Percentiles rank a stretch among this genome's conserved stretches.
Evolutionary conservation across 1,284 basidiomycete species (phyloP).

Genomic region (Ustilago loliicola): DNA sequence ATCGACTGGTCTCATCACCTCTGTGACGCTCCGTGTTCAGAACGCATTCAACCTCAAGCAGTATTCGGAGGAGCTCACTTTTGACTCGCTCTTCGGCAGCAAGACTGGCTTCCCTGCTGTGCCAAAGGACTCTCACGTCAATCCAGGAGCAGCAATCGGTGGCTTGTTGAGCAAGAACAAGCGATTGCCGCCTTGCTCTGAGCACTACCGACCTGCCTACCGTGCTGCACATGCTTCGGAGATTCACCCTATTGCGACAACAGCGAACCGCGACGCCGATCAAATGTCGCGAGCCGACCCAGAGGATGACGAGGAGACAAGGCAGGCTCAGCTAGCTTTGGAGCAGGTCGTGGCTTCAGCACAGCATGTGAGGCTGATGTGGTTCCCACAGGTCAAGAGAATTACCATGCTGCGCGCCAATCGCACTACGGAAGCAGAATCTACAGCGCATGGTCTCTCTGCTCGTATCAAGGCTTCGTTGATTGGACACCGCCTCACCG

Average conservation of each 20-base stretch:
- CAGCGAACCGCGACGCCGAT: constrained; percentile 30
- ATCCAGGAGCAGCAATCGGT: constrained; percentile 47
- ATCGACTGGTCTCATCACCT: constrained; percentile 88
- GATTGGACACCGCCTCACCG: constrained; percentile 50
- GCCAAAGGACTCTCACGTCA: constrained; percentile 16
- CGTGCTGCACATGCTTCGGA: constrained; percentile 22
- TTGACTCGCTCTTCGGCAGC: constrained; percentile 75
- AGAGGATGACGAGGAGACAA: constrained; percentile 62
- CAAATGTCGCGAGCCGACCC: constrained; percentile 31
- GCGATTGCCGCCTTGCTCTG: constrained; percentile 45
- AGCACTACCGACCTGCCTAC: constrained; percentile 39
- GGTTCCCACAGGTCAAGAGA: constrained; percentile 86
- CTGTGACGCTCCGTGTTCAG: constrained; percentile 83
- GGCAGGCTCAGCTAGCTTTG: constrained; percentile 74
- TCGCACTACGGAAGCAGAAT: constrained; percentile 76
- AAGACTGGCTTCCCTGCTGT: constrained; percentile 62
- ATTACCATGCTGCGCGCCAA: constrained; percentile 82
- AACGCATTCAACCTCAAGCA: constrained; percentile 87
- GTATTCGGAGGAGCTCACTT: constrained; percentile 77
- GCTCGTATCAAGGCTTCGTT: constrained; percentile 36
- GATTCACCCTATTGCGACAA: constrained; percentile 45
- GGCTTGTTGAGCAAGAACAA: constrained; percentile 55
- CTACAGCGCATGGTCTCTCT: constrained; percentile 22
- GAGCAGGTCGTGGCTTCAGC: constrained; percentile 71
- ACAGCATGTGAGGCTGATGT: constrained; percentile 93